Base-by-base conservation (phyloP, 2,329 filamentous ascomycete species). In the Aspergillus melleus region DNA sequence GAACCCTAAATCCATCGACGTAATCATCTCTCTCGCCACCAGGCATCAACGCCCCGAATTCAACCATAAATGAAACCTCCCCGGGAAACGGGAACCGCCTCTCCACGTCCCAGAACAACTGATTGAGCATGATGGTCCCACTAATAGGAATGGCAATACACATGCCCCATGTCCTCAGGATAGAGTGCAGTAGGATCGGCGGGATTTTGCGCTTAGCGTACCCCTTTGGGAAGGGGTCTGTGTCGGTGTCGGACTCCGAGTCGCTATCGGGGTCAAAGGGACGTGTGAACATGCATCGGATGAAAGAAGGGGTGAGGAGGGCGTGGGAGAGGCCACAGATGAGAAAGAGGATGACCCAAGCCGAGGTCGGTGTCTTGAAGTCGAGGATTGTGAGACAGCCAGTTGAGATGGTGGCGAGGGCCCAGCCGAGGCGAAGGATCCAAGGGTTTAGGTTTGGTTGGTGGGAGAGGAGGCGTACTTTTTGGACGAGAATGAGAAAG, bases 371-470 rank as follows among this genome's bases (percentile, higher is more conserved):
- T 3, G 76, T 80, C 19, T 70, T 55, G 1, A 62, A 26, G 47
- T 74, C 65, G 53, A 80, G 69, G 2, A 79, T 59, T 20, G 79
- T 68, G 0, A 76, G 71, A 51, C 79, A 71, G 0, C 77, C 78
- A 2, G 70, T 72, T 11, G 69, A 70, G 4, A 79, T 54, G 0
- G 72, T 72, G 4, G 68, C 73, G 9, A 81, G 59, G 1, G 63
- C 55, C 78, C 79, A 81, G 12, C 80, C 79, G 3, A 66, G 62
- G 61, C 77, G 79, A 49, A 80, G 74, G 3, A 76, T 73, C 77
- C 78, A 81, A 22, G 76, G 72, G 49, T 71, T 73, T 11, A 59
- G 39, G 4, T 57, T 52, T 8, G 62, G 55, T 12, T 55, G 50
- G 11, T 60, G 57, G 2, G 53, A 60, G 30, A 54, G 57, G 26